These are phyloP conservation scores for Alternaria sp. DNA, from an alignment of 2,329 filamentous ascomycete species.

Conservation along the genomic window DNA sequence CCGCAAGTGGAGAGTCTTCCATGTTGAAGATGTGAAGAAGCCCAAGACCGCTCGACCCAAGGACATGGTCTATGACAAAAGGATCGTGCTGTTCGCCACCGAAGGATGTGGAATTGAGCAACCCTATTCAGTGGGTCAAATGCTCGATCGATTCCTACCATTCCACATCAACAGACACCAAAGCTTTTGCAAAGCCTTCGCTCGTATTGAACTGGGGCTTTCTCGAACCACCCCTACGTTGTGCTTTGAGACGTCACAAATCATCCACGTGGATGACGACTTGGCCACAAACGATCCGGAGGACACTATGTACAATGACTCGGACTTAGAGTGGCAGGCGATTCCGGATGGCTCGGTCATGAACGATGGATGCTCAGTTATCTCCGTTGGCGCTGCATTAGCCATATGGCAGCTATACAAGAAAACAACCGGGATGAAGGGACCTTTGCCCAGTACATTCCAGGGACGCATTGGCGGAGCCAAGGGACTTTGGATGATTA, in stretches of 20 bases:
- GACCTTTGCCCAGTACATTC: conserved; percentile 69
- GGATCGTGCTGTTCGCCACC: conserved; percentile 47
- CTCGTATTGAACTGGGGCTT: conserved; percentile 51
- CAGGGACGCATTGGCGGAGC: conserved; percentile 75
- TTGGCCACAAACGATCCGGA: conserved; percentile 44
- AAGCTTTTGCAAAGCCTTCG: conserved; percentile 50
- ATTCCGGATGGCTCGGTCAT: conserved; percentile 40
- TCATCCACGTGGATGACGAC: conserved; percentile 40
- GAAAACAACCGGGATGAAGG: conserved; percentile 63
- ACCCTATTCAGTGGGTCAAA: conserved; percentile 24
- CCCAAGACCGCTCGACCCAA: conserved; percentile 31
- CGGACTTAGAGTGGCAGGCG: conserved; percentile 26
- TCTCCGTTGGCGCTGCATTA: conserved; percentile 66
- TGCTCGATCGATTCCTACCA: conserved; percentile 52
- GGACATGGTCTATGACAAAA: conserved; percentile 20
- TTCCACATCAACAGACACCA: conserved; percentile 45
- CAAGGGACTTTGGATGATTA: conserved; percentile 77
- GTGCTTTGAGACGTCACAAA: conserved; percentile 46
- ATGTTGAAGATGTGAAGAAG: conserved; percentile 46
- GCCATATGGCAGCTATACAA: conserved; percentile 60
- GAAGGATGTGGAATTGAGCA: conserved; percentile 35
- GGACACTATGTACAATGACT: conserved; percentile 47
- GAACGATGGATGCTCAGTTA: conserved; percentile 65
- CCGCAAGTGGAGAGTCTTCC: conserved; percentile 50
- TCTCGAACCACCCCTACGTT: conserved; percentile 50